Conservation (phyloP, 106 monocot species). For the Dendrobium catenatum region DNA sequence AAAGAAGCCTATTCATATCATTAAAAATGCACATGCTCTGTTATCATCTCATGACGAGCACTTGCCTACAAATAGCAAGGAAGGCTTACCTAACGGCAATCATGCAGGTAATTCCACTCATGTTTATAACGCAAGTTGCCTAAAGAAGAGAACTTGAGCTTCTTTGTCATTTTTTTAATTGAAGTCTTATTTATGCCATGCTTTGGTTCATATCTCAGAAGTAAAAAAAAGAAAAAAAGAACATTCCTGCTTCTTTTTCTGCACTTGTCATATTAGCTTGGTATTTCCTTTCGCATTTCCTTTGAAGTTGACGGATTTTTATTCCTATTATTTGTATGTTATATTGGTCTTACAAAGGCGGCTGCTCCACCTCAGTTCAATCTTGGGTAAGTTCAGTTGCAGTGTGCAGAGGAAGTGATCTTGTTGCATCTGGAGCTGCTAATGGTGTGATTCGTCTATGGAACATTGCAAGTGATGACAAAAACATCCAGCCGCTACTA, state of each 20-base stretch:
- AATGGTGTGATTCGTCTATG: slow-evolving; percentile 78
- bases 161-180: background rate
- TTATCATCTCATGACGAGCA: slow-evolving; percentile 7
- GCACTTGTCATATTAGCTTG: background rate
- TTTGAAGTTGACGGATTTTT: background rate
- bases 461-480: slow-evolving; percentile 51
- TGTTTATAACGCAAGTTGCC: background rate
- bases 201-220: background rate
- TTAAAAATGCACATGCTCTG: slow-evolving; percentile 80
- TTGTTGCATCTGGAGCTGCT: slow-evolving; percentile 93
- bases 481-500: slow-evolving; percentile 56
- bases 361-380: slow-evolving; percentile 36
- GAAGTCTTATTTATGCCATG: background rate
- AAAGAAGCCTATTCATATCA: slow-evolving; percentile 70
- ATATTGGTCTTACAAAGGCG: slow-evolving; percentile 24
- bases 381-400: slow-evolving; percentile 91
- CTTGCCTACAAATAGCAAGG: slow-evolving; percentile 13
- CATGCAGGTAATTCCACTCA: slow-evolving; percentile 19
- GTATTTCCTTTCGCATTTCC: background rate
- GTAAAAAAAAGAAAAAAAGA: background rate
- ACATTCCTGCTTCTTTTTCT: background rate
- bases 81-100: slow-evolving; percentile 24
- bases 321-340: background rate
- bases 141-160: background rate
- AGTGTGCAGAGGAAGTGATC: slow-evolving; percentile 83